A percentile compares a stretch with the other conserved stretches of the same genome.
These are phyloP conservation scores for Lodderomyces margitis DNA, from an alignment of 1,139 yeast species.

Conservation along the genomic window DNA sequence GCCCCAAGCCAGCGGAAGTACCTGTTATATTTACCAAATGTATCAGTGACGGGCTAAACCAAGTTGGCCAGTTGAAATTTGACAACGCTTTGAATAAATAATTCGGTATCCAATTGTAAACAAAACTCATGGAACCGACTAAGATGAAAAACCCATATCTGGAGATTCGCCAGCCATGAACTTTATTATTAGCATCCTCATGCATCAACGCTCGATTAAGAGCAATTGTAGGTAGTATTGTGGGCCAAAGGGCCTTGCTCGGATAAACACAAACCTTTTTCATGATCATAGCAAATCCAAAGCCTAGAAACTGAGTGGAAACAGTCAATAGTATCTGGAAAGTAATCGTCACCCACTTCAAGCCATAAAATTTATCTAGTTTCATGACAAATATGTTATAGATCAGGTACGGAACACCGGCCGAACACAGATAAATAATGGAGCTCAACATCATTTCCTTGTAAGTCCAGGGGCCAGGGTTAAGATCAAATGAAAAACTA, in stretches of 20 bases:
- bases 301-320: slow-evolving; percentile 46
- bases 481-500: slow-evolving; percentile 27
- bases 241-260: slow-evolving; percentile 47
- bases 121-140: slow-evolving; percentile 31
- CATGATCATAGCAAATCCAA: slow-evolving; percentile 49
- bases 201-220: slow-evolving; percentile 43
- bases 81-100: slow-evolving; percentile 43
- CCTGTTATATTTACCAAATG: slow-evolving; percentile 42
- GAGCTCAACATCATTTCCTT: slow-evolving; percentile 65
- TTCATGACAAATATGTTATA: slow-evolving; percentile 48
- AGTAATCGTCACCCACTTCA: slow-evolving; percentile 42
- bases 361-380: slow-evolving; percentile 41
- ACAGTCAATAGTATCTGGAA: slow-evolving; percentile 39
- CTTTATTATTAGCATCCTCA: slow-evolving; percentile 24
- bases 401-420: slow-evolving; percentile 45
- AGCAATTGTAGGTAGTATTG: slow-evolving; percentile 45
- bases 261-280: slow-evolving; percentile 45
- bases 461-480: slow-evolving; percentile 55
- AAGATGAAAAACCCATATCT: slow-evolving; percentile 39
- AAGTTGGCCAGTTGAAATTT: slow-evolving; percentile 49
- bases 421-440: slow-evolving; percentile 45
- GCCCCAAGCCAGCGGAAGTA: slow-evolving; percentile 37
- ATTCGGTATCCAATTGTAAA: slow-evolving; percentile 45
- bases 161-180: slow-evolving; percentile 44
- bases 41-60: slow-evolving; percentile 42